A percentile compares a stretch with the other conserved stretches of the same genome.
Conservation (phyloP, 2,329 filamentous ascomycete genomes). For the Penicillium sp. region DNA sequence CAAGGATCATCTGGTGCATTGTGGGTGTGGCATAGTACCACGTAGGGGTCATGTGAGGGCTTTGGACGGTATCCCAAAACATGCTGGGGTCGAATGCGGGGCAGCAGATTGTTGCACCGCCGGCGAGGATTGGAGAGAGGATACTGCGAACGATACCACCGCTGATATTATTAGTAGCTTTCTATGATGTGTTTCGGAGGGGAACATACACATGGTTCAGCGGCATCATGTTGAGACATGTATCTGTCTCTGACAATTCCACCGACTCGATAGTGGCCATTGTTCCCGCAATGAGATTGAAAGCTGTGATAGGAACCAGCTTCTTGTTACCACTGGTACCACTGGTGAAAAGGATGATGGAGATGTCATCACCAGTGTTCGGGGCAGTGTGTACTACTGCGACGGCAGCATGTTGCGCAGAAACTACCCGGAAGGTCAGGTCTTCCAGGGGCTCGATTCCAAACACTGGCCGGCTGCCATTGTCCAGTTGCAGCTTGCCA, state of each 20-base stretch:
- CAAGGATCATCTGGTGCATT: constrained; percentile 55
- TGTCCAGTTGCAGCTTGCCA: constrained; percentile 12
- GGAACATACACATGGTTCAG: constrained; percentile 53
- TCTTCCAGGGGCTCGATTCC: constrained; percentile 31
- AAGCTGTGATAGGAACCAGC: constrained; percentile 52
- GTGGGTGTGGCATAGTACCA: constrained; percentile 59
- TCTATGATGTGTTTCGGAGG: no score
- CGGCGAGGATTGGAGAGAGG: constrained; percentile 53
- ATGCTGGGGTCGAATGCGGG: constrained; percentile 53
- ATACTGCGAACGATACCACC: constrained; percentile 55
- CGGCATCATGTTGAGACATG: constrained; percentile 59
- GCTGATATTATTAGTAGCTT: constrained; percentile 24
- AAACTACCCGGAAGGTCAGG: constrained; percentile 34
- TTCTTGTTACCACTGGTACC: constrained; percentile 59
- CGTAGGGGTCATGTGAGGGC: constrained; percentile 42
- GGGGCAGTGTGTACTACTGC: constrained; percentile 25
- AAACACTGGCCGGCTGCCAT: constrained; percentile 14
- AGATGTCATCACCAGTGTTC: constrained; percentile 49
- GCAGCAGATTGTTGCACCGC: constrained; percentile 54
- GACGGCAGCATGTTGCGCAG: constrained; percentile 1
- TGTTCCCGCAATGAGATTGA: constrained; percentile 52
- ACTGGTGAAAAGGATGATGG: constrained; percentile 55
- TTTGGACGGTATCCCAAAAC: constrained; percentile 55
- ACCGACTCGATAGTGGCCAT: constrained; percentile 54
- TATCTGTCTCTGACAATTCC: constrained; percentile 47